Evolutionary conservation across 192 early-diverging fungal genomes (phyloP).

Genomic region (Mycoemilia scoparia): DNA sequence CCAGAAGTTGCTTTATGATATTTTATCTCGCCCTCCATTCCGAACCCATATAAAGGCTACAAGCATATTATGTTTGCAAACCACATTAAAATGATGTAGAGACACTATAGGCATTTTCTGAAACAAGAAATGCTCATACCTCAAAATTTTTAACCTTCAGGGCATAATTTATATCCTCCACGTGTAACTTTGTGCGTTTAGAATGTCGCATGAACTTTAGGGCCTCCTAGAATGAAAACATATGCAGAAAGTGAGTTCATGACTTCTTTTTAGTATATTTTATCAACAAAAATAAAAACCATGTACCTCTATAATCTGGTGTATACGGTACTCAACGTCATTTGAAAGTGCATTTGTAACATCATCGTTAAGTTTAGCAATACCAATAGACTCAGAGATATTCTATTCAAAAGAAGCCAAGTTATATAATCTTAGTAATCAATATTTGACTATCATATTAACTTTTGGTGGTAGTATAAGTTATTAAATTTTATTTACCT

Average conservation of each 20-base stretch:
- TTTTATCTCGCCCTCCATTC: conserved; percentile 38
- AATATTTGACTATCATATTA: too few species aligned
- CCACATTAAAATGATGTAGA: not conserved
- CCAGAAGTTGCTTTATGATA: conserved; percentile 53
- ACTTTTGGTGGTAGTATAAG: too few species aligned
- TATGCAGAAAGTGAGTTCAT: conserved; percentile 1
- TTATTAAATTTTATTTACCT: too few species aligned
- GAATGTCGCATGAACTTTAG: conserved; percentile 95
- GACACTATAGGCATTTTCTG: not conserved
- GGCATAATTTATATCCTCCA: conserved; percentile 81
- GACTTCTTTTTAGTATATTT: not conserved
- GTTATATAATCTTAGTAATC: too few species aligned
- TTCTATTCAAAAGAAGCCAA: too few species aligned
- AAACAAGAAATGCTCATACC: conserved; percentile 4
- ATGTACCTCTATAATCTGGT: conserved; percentile 81
- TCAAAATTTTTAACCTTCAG: conserved; percentile 83
- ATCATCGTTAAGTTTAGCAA: conserved; percentile 68
- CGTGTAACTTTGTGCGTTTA: conserved; percentile 56
- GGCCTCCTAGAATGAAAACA: conserved; percentile 80
- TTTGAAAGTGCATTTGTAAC: conserved; percentile 66
- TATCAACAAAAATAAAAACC: not conserved
- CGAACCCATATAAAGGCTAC: conserved; percentile 90
- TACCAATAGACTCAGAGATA: conserved; percentile 70
- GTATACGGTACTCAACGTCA: conserved; percentile 89
- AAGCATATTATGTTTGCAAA: conserved; percentile 10